Evolutionary conservation across 139 green algal genomes (phyloP).

Genomic region (Asterochloris erici): DNA sequence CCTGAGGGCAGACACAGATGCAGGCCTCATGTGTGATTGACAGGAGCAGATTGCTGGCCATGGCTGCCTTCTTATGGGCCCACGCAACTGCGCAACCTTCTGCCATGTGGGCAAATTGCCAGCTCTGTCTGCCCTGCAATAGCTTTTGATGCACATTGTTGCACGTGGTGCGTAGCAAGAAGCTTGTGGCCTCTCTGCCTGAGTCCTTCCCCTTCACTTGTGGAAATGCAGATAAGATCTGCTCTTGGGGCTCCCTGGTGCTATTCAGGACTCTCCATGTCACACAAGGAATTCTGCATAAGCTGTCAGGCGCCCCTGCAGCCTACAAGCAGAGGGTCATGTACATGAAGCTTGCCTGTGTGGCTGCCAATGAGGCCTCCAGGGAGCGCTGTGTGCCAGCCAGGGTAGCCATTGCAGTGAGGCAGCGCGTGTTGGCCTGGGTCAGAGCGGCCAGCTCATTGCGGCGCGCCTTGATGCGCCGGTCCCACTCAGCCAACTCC

Average conservation of each 20-base stretch:
- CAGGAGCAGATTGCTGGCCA: too few relatives aligned
- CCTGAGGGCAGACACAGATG: too few relatives aligned
- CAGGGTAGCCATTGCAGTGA: constrained; percentile 57
- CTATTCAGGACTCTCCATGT: neutral
- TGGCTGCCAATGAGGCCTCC: constrained; percentile 40
- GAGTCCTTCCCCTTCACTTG: too few relatives aligned
- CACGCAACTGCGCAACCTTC: too few relatives aligned
- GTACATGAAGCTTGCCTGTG: constrained; percentile 48
- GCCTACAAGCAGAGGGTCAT: constrained; percentile 19
- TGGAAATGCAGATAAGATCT: neutral
- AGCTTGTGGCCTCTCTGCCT: too few relatives aligned
- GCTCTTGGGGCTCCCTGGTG: neutral
- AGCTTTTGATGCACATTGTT: too few relatives aligned
- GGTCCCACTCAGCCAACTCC: constrained; percentile 58
- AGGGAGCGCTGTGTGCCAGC: constrained; percentile 44
- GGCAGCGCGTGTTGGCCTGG: constrained; percentile 60
- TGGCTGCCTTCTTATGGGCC: too few relatives aligned
- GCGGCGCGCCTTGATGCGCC: constrained; percentile 41
- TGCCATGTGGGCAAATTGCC: too few relatives aligned
- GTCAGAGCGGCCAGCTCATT: constrained; percentile 58
- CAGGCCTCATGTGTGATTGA: too few relatives aligned
- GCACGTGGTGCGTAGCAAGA: too few relatives aligned
- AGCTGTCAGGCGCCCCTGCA: neutral
- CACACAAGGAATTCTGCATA: neutral
- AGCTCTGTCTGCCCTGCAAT: too few relatives aligned